Percentiles rank a stretch among this genome's conserved stretches.
Evolutionary conservation across 2,329 filamentous ascomycete species (phyloP).

Genomic region (Botrytis porri): DNA sequence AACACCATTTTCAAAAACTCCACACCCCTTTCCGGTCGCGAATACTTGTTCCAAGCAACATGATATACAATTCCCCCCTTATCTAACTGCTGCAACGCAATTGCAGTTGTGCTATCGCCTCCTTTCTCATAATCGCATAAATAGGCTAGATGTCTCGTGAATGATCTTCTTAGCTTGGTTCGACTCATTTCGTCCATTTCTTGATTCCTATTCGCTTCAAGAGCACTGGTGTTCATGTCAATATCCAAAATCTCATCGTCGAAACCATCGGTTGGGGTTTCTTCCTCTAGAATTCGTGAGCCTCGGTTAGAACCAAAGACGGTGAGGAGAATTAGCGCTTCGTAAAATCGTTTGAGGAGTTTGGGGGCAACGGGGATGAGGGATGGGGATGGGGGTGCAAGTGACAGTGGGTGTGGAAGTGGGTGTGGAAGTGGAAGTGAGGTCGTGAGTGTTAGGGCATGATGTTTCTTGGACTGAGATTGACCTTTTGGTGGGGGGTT

Average conservation of each 20-base stretch:
- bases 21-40: neutral
- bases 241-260: neutral
- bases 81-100: neutral
- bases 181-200: neutral
- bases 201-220: neutral
- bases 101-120: neutral
- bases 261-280: slow-evolving; percentile 12
- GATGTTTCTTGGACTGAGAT: neutral
- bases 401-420: neutral
- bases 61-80: neutral
- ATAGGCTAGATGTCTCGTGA: neutral
- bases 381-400: neutral
- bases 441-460: neutral
- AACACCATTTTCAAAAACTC: neutral
- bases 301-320: slow-evolving; percentile 40
- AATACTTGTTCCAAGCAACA: neutral
- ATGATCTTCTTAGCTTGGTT: neutral
- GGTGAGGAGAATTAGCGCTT: slow-evolving; percentile 40
- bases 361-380: slow-evolving; percentile 2
- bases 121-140: neutral
- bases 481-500: neutral
- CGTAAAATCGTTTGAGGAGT: slow-evolving; percentile 40
- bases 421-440: neutral
- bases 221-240: neutral
- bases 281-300: slow-evolving; percentile 14